These are phyloP conservation scores for Phytophthora niederhauseri DNA, from an alignment of 352 stramenopile genomes.

Conservation along the genomic window DNA sequence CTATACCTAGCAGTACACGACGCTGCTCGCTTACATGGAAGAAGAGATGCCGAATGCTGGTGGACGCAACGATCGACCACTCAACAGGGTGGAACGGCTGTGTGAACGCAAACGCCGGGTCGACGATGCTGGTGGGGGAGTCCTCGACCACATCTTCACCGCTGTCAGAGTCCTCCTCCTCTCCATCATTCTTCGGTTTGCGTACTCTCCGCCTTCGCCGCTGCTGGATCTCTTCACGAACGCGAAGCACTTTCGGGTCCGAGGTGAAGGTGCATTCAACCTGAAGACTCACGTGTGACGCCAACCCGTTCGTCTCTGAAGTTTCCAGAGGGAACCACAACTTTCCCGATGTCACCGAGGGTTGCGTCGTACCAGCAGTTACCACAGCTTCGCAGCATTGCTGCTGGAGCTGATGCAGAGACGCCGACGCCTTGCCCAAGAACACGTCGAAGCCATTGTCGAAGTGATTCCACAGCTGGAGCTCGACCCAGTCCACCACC, in stretches of 20 bases:
- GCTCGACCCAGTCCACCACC: constrained; percentile 47
- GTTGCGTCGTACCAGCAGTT: background rate
- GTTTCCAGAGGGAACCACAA: constrained; percentile 53
- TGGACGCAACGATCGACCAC: constrained; percentile 60
- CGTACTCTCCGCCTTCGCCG: constrained; percentile 7
- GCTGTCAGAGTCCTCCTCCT: constrained; percentile 10
- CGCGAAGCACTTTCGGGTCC: constrained; percentile 33
- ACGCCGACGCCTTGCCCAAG: constrained; percentile 47
- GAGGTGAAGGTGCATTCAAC: constrained; percentile 41
- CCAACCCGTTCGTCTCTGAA: constrained; percentile 19
- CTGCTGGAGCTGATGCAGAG: constrained; percentile 36
- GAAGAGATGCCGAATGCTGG: constrained; percentile 68
- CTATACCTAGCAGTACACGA: background rate
- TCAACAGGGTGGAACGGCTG: constrained; percentile 55
- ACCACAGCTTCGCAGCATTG: constrained; percentile 3
- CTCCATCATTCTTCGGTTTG: background rate
- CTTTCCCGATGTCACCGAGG: constrained; percentile 16
- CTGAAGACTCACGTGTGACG: constrained; percentile 42
- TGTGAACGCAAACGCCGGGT: constrained; percentile 66
- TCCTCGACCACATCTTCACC: constrained; percentile 8
- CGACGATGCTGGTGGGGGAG: constrained; percentile 24
- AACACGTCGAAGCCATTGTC: constrained; percentile 60
- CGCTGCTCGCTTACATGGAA: constrained; percentile 45
- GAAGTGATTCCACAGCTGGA: constrained; percentile 76
- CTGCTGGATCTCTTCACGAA: constrained; percentile 25